Evolutionary conservation across 2,329 filamentous ascomycete genomes (phyloP), one percentile per base, ranked within the genome.

Genomic region (Immersiporthe knoxdaviesiana): DNA sequence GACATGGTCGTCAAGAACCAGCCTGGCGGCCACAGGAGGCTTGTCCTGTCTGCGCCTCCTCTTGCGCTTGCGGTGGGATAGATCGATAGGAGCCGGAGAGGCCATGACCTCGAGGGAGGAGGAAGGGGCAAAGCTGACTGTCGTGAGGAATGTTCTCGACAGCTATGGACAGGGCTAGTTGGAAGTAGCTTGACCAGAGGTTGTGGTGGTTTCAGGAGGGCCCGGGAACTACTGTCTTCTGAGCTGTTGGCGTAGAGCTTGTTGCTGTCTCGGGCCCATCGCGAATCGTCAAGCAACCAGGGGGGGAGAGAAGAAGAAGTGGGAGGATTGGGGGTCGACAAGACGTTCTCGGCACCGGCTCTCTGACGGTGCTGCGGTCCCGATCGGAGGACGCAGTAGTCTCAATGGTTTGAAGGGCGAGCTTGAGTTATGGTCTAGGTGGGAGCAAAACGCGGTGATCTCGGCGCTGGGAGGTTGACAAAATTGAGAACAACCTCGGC

Each of bases 1-100:
- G 75, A 97, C 85, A 78, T 92, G 91, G 77, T 94, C 92, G 79
- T 97, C 94, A 68, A 97, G 88, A 50, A 97, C 87, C 64, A 98
- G 84, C 69, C 92, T 90, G 68, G 93, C 94, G 69, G 92, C 87
- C 69, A 97, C 85, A 58, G 94, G 87, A 10, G 91, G 86, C 78
- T 92, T 94, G 78, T 96, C 88, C 73, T 88, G 84, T 67, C 87
- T 83, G 64, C 88, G 84, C 72, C 88, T 83, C 69, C 87, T 82
- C 67, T 81, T 81, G 69, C 82, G 81, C 76, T 81, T 84, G 74
- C 78, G 79, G 61, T 73, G 73, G 35, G 71, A 65, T 27, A 67
- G 52, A 47, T 72, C 62, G 54, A 71, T 62, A 8, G 74, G 73
- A 69, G 77, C 70, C 27, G 76, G 69, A 61, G 75, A 73, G 58